Evolutionary conservation across 2,329 filamentous ascomycete genomes (phyloP).

Genomic region (Cladophialophora chaetospira): DNA sequence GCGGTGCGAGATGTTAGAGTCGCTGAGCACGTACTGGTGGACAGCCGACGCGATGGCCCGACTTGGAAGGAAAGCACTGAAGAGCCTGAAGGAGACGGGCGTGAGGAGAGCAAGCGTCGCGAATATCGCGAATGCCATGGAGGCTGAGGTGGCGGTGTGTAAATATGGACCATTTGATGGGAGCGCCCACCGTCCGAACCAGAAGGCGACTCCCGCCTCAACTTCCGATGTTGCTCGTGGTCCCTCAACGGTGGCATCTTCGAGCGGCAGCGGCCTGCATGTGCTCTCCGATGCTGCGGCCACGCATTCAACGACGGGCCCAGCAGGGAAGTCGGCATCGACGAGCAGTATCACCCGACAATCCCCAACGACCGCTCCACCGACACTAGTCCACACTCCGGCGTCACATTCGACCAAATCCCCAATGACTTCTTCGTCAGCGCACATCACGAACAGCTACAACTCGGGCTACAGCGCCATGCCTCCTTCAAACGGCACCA

Average conservation of each 20-base stretch:
- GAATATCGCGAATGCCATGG: conserved; percentile 49
- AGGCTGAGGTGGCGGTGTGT: conserved; percentile 40
- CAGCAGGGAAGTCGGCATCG: background rate
- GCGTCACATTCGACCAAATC: background rate
- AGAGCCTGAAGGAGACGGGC: conserved; percentile 32
- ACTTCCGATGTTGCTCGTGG: background rate
- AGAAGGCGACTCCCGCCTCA: background rate
- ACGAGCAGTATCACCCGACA: background rate
- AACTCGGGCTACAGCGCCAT: conserved; percentile 1
- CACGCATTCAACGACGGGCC: conserved; percentile 18
- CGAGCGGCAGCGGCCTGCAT: conserved; percentile 25
- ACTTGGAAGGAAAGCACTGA: conserved; percentile 43
- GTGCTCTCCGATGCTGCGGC: conserved; percentile 34
- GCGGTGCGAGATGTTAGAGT: conserved; percentile 41
- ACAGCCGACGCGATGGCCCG: conserved; percentile 47
- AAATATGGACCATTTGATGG: conserved; percentile 33
- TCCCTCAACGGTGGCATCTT: background rate
- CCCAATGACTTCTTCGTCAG: background rate
- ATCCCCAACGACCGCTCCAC: background rate
- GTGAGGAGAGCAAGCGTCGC: conserved; percentile 42
- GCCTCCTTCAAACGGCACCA: background rate
- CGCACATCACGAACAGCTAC: conserved; percentile 4
- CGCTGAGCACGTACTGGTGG: conserved; percentile 41
- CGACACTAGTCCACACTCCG: background rate
- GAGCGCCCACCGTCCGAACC: conserved; percentile 1